A percentile compares a stretch with the other conserved stretches of the same genome.
phyloP scores from a whole-genome alignment of 495 filamentous ascomycete species.

The Trichoderma parareesei region DNA sequence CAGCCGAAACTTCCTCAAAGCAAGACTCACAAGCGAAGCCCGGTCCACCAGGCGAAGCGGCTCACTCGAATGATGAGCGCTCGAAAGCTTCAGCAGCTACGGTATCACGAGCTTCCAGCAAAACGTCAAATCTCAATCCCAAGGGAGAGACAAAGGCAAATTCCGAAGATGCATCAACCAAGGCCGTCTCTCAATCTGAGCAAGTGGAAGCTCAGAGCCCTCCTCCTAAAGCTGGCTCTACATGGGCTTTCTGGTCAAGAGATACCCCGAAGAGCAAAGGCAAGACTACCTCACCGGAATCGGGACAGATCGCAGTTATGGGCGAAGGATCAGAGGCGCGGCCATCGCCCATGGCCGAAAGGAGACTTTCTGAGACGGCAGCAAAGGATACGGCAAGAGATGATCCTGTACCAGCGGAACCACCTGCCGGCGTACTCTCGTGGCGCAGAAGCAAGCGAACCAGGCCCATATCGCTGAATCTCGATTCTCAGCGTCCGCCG shows the following conservation, averaged over 20 bases:
- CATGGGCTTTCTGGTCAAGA: constrained; percentile 82
- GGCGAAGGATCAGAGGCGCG: constrained; percentile 55
- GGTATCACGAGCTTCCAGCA: background rate
- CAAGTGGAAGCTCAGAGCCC: constrained; percentile 15
- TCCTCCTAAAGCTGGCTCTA: constrained; percentile 47
- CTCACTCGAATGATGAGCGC: constrained; percentile 5
- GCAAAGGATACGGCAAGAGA: constrained; percentile 29
- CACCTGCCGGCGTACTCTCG: constrained; percentile 21
- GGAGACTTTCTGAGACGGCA: constrained; percentile 37
- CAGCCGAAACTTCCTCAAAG: background rate
- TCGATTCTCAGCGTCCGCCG: constrained; percentile 18
- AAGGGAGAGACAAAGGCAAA: constrained; percentile 8
- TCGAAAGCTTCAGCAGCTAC: background rate
- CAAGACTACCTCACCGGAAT: constrained; percentile 26
- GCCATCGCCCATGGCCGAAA: constrained; percentile 52
- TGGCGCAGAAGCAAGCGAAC: constrained; percentile 34
- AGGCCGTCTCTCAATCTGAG: background rate
- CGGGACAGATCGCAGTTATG: constrained; percentile 62
- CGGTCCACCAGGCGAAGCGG: background rate
- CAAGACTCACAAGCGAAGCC: background rate
- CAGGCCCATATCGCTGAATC: constrained; percentile 41
- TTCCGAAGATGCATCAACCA: constrained; percentile 18
- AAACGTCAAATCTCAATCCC: background rate
- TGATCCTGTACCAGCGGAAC: constrained; percentile 13
- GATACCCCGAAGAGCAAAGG: constrained; percentile 42